phyloP scores from a whole-genome alignment of 2,329 filamentous ascomycete species.

The Neocatenulostroma microsporum region DNA sequence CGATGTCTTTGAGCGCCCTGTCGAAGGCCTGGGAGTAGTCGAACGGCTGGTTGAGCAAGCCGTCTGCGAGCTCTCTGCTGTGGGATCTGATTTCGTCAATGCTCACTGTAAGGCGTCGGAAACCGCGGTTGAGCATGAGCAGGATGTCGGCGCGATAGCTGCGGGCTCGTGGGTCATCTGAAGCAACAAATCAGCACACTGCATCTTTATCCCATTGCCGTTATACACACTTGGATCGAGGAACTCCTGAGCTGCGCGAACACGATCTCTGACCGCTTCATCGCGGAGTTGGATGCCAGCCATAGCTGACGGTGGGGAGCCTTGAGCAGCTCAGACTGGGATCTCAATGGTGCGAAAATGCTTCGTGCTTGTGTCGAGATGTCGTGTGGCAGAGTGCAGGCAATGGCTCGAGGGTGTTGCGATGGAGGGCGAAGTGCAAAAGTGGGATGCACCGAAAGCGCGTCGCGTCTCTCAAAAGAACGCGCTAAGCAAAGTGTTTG shows the following conservation, averaged over 20 bases:
- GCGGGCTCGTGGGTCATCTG: slow-evolving; percentile 51
- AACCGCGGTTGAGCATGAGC: slow-evolving; percentile 57
- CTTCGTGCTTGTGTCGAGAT: too few relatives aligned
- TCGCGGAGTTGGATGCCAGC: slow-evolving; percentile 70
- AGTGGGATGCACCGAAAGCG: too few relatives aligned
- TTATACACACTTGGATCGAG: slow-evolving; percentile 72
- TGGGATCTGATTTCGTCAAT: slow-evolving; percentile 89
- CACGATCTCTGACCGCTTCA: slow-evolving; percentile 73
- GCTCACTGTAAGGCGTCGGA: slow-evolving; percentile 51
- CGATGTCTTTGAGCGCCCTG: slow-evolving; percentile 77
- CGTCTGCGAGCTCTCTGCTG: slow-evolving; percentile 70
- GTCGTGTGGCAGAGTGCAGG: too few relatives aligned
- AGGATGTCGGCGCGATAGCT: slow-evolving; percentile 90
- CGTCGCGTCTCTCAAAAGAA: too few relatives aligned
- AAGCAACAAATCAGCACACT: background rate
- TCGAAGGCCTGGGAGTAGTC: slow-evolving; percentile 86
- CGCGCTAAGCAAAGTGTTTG: too few relatives aligned
- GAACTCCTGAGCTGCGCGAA: slow-evolving; percentile 84
- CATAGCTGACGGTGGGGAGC: slow-evolving; percentile 42
- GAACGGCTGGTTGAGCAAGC: slow-evolving; percentile 76
- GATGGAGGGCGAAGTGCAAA: too few relatives aligned
- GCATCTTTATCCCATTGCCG: background rate
- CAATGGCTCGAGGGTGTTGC: too few relatives aligned
- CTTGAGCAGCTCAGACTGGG: background rate
- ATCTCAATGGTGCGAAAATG: too few relatives aligned